Evolutionary conservation across 192 early-diverging fungal species (phyloP).

Genomic region (Coemansia sp.): DNA sequence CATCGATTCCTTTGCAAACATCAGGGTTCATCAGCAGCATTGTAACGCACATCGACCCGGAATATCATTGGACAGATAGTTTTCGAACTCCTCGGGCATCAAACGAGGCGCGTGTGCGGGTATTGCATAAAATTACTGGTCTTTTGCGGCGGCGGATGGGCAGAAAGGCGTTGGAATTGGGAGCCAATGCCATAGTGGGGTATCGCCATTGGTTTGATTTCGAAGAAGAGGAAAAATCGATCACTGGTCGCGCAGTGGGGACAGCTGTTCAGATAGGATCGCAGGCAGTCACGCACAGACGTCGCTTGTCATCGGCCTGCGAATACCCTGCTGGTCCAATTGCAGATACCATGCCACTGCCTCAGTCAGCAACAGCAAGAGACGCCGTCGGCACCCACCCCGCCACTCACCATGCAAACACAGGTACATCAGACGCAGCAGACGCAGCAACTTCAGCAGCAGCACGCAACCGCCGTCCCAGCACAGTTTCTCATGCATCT

Average conservation of each 20-base stretch:
- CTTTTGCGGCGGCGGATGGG: constrained; percentile 71
- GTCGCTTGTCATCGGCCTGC: constrained; percentile 16
- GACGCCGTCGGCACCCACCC: too few species aligned
- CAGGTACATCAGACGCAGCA: background rate
- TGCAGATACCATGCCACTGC: background rate
- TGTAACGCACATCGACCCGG: constrained; percentile 73
- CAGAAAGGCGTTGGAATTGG: constrained; percentile 72
- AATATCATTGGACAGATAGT: constrained; percentile 81
- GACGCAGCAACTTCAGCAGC: background rate
- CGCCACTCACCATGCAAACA: too few species aligned
- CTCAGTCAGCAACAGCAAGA: background rate
- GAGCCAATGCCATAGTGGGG: constrained; percentile 74
- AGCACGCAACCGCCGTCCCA: constrained; percentile 10
- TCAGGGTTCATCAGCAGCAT: constrained; percentile 74
- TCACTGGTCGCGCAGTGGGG: constrained; percentile 75
- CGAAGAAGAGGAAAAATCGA: constrained; percentile 69
- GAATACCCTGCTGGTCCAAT: constrained; percentile 3
- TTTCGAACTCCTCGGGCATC: constrained; percentile 78
- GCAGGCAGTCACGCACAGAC: constrained; percentile 12
- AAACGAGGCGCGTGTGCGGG: constrained; percentile 72
- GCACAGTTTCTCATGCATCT: constrained; percentile 1
- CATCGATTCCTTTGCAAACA: constrained; percentile 41
- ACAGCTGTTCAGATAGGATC: constrained; percentile 66
- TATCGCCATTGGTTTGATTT: constrained; percentile 77
- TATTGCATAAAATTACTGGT: constrained; percentile 71